Percentiles rank a stretch among this genome's conserved stretches.
Evolutionary conservation across 1,284 basidiomycete genomes (phyloP).

Genomic region (Lentinus polychrous): DNA sequence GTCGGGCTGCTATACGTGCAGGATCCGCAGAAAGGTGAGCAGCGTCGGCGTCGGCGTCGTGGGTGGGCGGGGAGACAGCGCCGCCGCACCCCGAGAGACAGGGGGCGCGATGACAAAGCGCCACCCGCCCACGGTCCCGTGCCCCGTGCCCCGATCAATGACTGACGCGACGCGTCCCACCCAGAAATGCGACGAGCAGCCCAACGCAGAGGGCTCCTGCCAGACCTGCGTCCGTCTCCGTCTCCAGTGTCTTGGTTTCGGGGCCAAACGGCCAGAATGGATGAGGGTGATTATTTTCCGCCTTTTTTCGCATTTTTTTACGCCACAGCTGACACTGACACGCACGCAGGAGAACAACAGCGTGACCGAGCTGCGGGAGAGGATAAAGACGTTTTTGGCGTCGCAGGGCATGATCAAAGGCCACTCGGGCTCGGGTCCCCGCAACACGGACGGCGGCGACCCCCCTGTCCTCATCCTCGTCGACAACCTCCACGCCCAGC

Average conservation of each 20-base stretch:
- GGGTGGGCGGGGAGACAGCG: not conserved
- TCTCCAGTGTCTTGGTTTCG: slow-evolving; percentile 81
- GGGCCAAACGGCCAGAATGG: slow-evolving; percentile 80
- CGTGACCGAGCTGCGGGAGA: slow-evolving; percentile 60
- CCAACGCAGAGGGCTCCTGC: slow-evolving; percentile 54
- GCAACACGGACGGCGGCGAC: slow-evolving; percentile 41
- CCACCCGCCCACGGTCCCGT: slow-evolving; percentile 9
- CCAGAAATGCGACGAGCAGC: slow-evolving; percentile 80
- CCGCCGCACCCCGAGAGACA: not conserved
- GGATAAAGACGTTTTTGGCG: slow-evolving; percentile 70
- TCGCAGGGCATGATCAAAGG: slow-evolving; percentile 82
- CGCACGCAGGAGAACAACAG: slow-evolving; percentile 55
- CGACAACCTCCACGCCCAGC: slow-evolving; percentile 39
- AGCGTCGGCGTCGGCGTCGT: slow-evolving; percentile 13
- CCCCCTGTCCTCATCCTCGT: slow-evolving; percentile 47
- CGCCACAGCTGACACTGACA: slow-evolving; percentile 9
- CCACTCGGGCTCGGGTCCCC: slow-evolving; percentile 62
- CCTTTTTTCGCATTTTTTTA: slow-evolving; percentile 2
- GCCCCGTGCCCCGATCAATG: slow-evolving; percentile 3
- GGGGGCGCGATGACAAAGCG: slow-evolving; percentile 3
- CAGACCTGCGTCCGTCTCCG: slow-evolving; percentile 70
- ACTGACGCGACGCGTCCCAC: slow-evolving; percentile 8
- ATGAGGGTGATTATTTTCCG: slow-evolving; percentile 47
- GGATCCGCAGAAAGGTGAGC: slow-evolving; percentile 72
- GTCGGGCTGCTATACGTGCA: slow-evolving; percentile 80